These are phyloP conservation scores for Aspergillus quadricinctus DNA, from an alignment of 2,329 filamentous ascomycete genomes.

Conservation along the genomic window DNA sequence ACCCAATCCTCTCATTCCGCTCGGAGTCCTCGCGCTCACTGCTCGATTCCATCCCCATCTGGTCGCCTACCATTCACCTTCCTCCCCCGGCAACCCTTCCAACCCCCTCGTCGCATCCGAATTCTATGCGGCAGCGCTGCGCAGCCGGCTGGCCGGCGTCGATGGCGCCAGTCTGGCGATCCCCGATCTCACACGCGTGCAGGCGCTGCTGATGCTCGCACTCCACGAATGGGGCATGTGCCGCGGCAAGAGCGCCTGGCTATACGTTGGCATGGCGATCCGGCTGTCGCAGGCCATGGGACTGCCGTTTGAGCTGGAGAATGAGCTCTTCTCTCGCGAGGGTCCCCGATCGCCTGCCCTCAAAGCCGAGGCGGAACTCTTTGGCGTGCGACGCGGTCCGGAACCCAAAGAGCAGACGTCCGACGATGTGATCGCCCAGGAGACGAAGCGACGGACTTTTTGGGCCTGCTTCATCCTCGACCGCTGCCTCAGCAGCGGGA, in stretches of 20 bases:
- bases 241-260: slow-evolving; percentile 50
- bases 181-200: slow-evolving; percentile 48
- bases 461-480: slow-evolving; percentile 58
- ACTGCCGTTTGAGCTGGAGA: slow-evolving; percentile 42
- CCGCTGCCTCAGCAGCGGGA: slow-evolving; percentile 52
- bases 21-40: slow-evolving; percentile 54
- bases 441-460: slow-evolving; percentile 53
- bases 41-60: slow-evolving; percentile 52
- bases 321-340: slow-evolving; percentile 45
- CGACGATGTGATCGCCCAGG: slow-evolving; percentile 50
- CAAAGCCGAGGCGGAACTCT: slow-evolving; percentile 34
- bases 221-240: slow-evolving; percentile 56
- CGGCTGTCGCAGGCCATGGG: slow-evolving; percentile 45
- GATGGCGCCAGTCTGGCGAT: slow-evolving; percentile 39
- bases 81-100: slow-evolving; percentile 38
- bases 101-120: slow-evolving; percentile 51
- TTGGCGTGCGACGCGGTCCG: slow-evolving; percentile 29
- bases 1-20: slow-evolving; percentile 46
- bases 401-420: slow-evolving; percentile 35
- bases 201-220: slow-evolving; percentile 53
- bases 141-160: slow-evolving; percentile 42
- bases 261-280: slow-evolving; percentile 46
- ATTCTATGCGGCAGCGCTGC: slow-evolving; percentile 52
- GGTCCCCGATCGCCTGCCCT: slow-evolving; percentile 38
- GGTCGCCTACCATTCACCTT: slow-evolving; percentile 46